These are phyloP conservation scores for Mallotus japonicus DNA, from an alignment of 441 rosid genomes.

Conservation along the genomic window DNA sequence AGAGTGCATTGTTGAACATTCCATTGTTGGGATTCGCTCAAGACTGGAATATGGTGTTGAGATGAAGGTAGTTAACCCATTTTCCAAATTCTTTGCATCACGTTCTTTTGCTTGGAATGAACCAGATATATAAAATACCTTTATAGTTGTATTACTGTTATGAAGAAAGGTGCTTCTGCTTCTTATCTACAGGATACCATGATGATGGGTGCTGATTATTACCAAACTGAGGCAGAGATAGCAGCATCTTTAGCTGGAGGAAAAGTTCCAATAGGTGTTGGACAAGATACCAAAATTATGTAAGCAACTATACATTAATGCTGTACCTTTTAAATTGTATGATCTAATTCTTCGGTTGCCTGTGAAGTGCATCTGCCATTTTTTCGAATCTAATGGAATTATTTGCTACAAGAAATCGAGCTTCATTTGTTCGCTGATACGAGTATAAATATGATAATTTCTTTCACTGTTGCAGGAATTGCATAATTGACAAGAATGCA, in stretches of 20 bases:
- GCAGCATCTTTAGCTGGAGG: constrained; percentile 54
- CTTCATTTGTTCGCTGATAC: not conserved
- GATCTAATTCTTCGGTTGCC: too few species aligned
- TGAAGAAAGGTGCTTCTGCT: not conserved
- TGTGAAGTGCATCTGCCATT: not conserved
- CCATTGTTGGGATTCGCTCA: constrained; percentile 76
- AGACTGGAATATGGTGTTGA: constrained; percentile 76
- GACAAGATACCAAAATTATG: constrained; percentile 63
- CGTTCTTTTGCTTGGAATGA: not conserved
- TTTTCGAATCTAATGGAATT: not conserved
- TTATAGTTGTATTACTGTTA: not conserved
- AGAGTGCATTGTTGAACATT: constrained; percentile 71
- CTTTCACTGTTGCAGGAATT: constrained; percentile 45
- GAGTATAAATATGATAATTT: not conserved
- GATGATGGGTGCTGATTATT: constrained; percentile 89
- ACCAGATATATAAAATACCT: too few species aligned
- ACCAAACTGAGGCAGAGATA: constrained; percentile 71
- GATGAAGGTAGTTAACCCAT: constrained; percentile 44
- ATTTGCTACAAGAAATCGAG: too few species aligned
- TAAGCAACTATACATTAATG: constrained; percentile 21
- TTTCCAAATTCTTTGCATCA: too few species aligned
- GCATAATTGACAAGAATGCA: constrained; percentile 83
- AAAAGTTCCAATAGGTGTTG: constrained; percentile 71
- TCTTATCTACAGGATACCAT: constrained; percentile 50
- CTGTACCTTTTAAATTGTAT: too few species aligned